Base-by-base conservation (phyloP, 73 alveolate genomes). In the Chromera velia region DNA sequence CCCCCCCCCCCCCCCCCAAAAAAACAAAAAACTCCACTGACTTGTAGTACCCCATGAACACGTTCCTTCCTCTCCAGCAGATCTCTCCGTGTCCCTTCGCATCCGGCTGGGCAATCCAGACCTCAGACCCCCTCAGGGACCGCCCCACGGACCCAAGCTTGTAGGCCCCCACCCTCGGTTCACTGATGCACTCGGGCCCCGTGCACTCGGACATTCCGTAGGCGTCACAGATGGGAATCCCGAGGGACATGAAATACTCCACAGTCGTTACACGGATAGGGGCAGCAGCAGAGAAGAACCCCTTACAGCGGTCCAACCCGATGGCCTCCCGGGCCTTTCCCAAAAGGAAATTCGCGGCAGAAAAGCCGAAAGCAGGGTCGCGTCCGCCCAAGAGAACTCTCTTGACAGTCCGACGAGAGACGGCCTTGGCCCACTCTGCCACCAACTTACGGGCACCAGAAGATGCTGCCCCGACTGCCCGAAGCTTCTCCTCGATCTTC, bases 31-130 rank as follows among this genome's bases (percentile, higher is more conserved):
- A n/a, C n/a, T n/a, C n/a, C n/a, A n/a, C n/a, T n/a, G n/a, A n/a
- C 79, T 92, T 92, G 81, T 84, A 93, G 81, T 95, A 95, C 33
- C 99, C 99, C 91, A 93, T 88, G 86, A 95, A 93, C 55, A 82
- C 91, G 49, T 90, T 83, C 73, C 94, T 86, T 0, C 99, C 99
- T 81, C 95, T 89, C 81, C 88, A 82, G 88, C 99, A 95, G 26
- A 95, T 89, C 87, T 95, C 99, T 9, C 99, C 99, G 73, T 89
- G 86, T 24, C 95, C 96, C 84, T 46, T 66, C 45, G 77, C 87
- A 63, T 76, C 90, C 10, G 81, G 83, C 66, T 85, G 70, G 32
- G 47, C 34, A 32, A 90, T 83, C 70, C 74, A 82, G 13, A 87
- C 32, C 27, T 77, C 62, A 13, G 92, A 74, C 1, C 92, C 95